Evolutionary conservation across 768 basidiomycete species (phyloP), one percentile per base, ranked within the genome.

Genomic region (Suillus subalutaceus): DNA sequence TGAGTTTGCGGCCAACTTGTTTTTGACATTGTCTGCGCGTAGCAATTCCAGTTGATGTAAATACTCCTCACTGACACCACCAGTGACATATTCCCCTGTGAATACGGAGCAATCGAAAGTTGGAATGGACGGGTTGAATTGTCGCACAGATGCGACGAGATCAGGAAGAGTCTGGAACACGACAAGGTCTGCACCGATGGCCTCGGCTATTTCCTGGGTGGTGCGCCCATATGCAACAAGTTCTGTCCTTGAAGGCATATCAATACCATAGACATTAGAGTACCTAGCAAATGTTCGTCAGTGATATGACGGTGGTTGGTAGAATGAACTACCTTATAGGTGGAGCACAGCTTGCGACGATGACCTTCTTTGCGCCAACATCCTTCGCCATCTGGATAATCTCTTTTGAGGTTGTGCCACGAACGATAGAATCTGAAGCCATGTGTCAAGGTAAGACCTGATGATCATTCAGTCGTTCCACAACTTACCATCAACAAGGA

Each of bases 381-480:
- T 99, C 97, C 75, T 96, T 96, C 23, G 97, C 97, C 96, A 99
- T 99, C 76, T 98, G 96, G 32, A 99, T 87, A 68, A 99, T 99
- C 77, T 99, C 97, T 75, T 94, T 97, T 16, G 97, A 99, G 0
- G 97, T 99, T 1, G 97, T 99, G 6, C 97, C 97, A 32, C 97
- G 90, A 26, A 99, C 97, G 70, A 99, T 99, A 0, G 97, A 99
- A 79, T 99, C 97, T 97, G 66, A 43, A 52, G 23, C 41, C 18
- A 3, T 32, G 1, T 44, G 26, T 60, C 41, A 43, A 43, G 6
- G 26, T 20, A 40, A 40, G 26, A 20, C 41, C 2, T 8, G 26
- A 63, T 6, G 38, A 62, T 8, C 26, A 7, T 12, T 18, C 15
- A 43, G 30, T 41, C 8, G 62, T 23, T n/a, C 38, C 20, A 38